Conservation (phyloP, 2,329 filamentous ascomycete species). For the Elsinoe australis region DNA sequence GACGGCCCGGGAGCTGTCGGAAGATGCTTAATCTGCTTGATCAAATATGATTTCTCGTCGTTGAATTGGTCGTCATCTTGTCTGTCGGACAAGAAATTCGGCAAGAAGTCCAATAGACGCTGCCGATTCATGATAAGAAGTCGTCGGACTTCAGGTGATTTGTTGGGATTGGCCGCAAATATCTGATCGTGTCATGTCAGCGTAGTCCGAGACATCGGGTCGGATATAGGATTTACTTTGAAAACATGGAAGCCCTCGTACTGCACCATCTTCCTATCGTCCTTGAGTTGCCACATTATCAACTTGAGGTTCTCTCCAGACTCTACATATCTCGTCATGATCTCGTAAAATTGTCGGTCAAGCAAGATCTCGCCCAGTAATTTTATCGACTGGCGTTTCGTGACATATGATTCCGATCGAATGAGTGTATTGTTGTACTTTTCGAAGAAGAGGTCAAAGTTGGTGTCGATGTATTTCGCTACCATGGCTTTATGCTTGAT, state of each 20-base stretch:
- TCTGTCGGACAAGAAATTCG: constrained; percentile 85
- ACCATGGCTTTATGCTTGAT: constrained; percentile 91
- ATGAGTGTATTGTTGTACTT: constrained; percentile 83
- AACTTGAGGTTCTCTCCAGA: constrained; percentile 93
- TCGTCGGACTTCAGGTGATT: constrained; percentile 90
- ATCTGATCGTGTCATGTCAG: constrained; percentile 46
- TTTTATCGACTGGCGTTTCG: constrained; percentile 96
- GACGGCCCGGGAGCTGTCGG: constrained; percentile 20
- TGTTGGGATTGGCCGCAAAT: constrained; percentile 97
- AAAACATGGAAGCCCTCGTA: constrained; percentile 99
- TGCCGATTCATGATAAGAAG: constrained; percentile 96
- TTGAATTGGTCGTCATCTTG: constrained; percentile 98
- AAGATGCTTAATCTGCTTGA: constrained; percentile 67
- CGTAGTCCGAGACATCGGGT: not conserved
- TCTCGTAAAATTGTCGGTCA: constrained; percentile 90
- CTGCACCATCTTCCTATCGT: constrained; percentile 97
- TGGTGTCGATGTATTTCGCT: constrained; percentile 75
- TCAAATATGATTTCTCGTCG: constrained; percentile 93
- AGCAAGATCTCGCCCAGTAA: constrained; percentile 89
- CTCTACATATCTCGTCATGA: constrained; percentile 97
- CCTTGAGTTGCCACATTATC: constrained; percentile 92
- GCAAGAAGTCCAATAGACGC: constrained; percentile 78
- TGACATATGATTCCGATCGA: constrained; percentile 92
- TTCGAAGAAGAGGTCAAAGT: constrained; percentile 89
- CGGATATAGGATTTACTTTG: constrained; percentile 50